phyloP scores from a whole-genome alignment of 2,329 filamentous ascomycete species.

The Elsinoe fawcettii region DNA sequence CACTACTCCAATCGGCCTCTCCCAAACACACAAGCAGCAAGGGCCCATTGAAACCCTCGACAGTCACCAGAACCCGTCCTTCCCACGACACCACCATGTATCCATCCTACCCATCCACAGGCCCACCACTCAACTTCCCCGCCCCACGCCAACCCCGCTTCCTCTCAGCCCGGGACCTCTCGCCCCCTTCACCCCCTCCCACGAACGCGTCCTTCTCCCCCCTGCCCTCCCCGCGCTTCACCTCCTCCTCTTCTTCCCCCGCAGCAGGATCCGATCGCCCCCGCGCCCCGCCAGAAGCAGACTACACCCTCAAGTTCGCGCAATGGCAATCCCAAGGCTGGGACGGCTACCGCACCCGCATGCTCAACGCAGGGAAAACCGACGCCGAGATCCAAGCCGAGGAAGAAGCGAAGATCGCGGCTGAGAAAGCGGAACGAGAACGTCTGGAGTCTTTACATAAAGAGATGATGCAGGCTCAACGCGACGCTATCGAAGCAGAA shows the following conservation, averaged over 20 bases:
- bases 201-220: neutral
- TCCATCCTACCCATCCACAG: neutral
- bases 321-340: neutral
- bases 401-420: neutral
- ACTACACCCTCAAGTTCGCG: neutral
- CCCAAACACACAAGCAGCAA: too few species aligned
- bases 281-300: neutral
- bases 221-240: neutral
- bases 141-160: neutral
- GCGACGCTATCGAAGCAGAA: neutral
- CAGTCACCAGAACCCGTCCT: too few species aligned
- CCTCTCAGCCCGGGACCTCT: neutral
- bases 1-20: too few species aligned
- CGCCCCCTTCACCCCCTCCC: neutral
- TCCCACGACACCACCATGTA: neutral
- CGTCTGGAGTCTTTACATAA: neutral
- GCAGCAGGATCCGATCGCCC: neutral
- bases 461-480: neutral
- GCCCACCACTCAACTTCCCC: neutral
- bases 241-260: neutral
- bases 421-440: neutral
- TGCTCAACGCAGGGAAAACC: conserved; percentile 4
- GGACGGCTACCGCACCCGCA: neutral
- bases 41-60: too few species aligned
- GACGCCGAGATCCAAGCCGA: neutral